Conservation (phyloP, 176 grass and related monocot genomes). For the Carex cristatella region DNA sequence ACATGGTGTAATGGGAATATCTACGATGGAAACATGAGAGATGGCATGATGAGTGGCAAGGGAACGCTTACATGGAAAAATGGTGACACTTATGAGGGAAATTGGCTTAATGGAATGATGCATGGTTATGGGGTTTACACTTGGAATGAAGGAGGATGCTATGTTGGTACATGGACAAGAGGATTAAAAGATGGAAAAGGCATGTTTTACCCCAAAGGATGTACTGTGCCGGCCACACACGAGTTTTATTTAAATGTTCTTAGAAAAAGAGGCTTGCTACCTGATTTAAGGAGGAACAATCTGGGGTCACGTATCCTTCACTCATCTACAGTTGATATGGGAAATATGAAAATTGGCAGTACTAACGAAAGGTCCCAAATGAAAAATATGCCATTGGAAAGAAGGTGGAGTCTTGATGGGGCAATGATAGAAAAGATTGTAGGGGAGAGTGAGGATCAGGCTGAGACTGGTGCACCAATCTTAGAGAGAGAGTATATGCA, state of each 20-base stretch:
- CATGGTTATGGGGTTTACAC: conserved; percentile 84
- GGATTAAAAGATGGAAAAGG: conserved; percentile 97
- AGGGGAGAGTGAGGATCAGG: conserved; percentile 40
- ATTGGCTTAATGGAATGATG: conserved; percentile 89
- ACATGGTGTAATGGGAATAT: conserved; percentile 67
- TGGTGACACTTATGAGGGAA: conserved; percentile 85
- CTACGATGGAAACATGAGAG: conserved; percentile 88
- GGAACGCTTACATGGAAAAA: conserved; percentile 90
- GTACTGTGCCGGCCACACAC: conserved; percentile 61
- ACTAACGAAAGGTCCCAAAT: conserved; percentile 24
- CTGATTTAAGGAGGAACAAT: conserved; percentile 65
- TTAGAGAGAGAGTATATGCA: conserved; percentile 98
- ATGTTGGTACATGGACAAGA: conserved; percentile 88
- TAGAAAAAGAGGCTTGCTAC: conserved; percentile 65
- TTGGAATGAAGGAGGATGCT: conserved; percentile 67
- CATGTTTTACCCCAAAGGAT: conserved; percentile 81
- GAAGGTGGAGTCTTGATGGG: conserved; percentile 89
- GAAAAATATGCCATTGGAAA: conserved; percentile 79
- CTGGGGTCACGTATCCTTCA: conserved; percentile 67
- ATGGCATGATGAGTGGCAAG: conserved; percentile 79
- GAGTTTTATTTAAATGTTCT: conserved; percentile 63
- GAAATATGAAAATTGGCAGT: conserved; percentile 55
- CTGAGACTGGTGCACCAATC: conserved; percentile 53
- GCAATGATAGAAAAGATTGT: conserved; percentile 71
- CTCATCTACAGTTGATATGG: conserved; percentile 72